Base-by-base conservation (phyloP, 1,284 basidiomycete species). In the Ganoderma boninense region DNA sequence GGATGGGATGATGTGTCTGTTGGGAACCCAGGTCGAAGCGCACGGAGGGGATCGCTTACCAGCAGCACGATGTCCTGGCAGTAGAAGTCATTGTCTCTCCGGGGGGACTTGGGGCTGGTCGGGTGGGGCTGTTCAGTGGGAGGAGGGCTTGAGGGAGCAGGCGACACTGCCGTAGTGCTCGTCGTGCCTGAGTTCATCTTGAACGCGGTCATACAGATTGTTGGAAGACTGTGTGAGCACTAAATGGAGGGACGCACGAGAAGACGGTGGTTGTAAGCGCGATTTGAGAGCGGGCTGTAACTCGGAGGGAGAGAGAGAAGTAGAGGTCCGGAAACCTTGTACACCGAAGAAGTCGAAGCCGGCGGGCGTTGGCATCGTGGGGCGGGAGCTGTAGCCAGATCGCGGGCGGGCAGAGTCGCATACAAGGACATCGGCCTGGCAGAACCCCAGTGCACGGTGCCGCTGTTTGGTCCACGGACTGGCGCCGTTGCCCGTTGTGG, bases 41-140 rank as follows among this genome's bases (percentile, higher is more conserved):
- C 26, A 56, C 11, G 10, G 20, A 38, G 26, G 32, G 43, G 14
- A 3, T 11, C 23, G 62, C 65, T 14, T 42, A 65, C 69, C 35
- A 64, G 46, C 18, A 70, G 67, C 26, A 70, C 49, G 10, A 70
- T 35, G 29, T 70, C 69, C 40, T 43, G 38, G 29, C 54, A 67
- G 18, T 70, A 70, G 49, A 70, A 70, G 49, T 67, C 66, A 13
- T 62, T 59, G 38, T 70, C 69, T 2, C 69, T 62, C 38, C 35
- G 61, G 5, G 69, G 54, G 20, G 57, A 44, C 20, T 52, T 52
- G 1, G 49, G 20, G 18, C 54, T 56, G 5, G 54, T 32, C 44
- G 29, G 6, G 18, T 8, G 54, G 13, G 54, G 6, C 4, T 10
- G 2, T 4, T 10, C 49, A n/a, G n/a, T n/a, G 49, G 49, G 49